A percentile compares a stretch with the other conserved stretches of the same genome.
These are phyloP conservation scores for Colletotrichum sojae DNA, from an alignment of 2,329 filamentous ascomycete genomes.

Conservation along the genomic window DNA sequence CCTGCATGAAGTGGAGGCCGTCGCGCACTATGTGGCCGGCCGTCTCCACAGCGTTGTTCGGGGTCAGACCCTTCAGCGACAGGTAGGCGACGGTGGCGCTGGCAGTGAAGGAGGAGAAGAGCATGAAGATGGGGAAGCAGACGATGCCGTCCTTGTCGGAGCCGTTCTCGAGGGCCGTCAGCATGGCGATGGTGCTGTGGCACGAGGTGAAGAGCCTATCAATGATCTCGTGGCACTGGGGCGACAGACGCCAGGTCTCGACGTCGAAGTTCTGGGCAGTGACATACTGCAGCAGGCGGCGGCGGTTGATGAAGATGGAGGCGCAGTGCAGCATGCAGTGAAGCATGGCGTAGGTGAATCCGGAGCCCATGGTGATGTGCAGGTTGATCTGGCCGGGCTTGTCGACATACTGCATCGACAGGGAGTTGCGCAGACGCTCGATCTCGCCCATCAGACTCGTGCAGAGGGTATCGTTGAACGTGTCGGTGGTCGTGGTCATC, in stretches of 20 bases:
- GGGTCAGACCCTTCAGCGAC: slow-evolving; percentile 73
- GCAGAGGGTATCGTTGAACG: slow-evolving; percentile 69
- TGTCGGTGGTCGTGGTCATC: slow-evolving; percentile 65
- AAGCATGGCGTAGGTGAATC: slow-evolving; percentile 74
- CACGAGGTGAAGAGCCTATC: slow-evolving; percentile 72
- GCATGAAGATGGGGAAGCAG: slow-evolving; percentile 75
- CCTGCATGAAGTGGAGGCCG: slow-evolving; percentile 71
- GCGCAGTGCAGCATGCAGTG: slow-evolving; percentile 74
- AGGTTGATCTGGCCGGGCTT: slow-evolving; percentile 73
- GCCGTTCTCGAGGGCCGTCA: slow-evolving; percentile 69
- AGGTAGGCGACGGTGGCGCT: slow-evolving; percentile 74
- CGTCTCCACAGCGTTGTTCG: slow-evolving; percentile 69
- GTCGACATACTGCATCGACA: slow-evolving; percentile 73
- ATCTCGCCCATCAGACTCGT: slow-evolving; percentile 67
- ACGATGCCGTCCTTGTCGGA: slow-evolving; percentile 70
- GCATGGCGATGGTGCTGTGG: slow-evolving; percentile 70
- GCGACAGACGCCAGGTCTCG: slow-evolving; percentile 66
- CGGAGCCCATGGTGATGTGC: slow-evolving; percentile 75
- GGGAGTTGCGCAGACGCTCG: slow-evolving; percentile 66
- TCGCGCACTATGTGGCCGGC: slow-evolving; percentile 70
- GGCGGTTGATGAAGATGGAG: slow-evolving; percentile 73
- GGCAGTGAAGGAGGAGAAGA: slow-evolving; percentile 73
- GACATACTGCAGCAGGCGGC: slow-evolving; percentile 71
- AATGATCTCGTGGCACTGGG: slow-evolving; percentile 66
- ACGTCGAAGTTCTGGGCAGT: slow-evolving; percentile 66